Conservation (phyloP, 352 stramenopile genomes). For the Aphanomyces cochlioides region DNA sequence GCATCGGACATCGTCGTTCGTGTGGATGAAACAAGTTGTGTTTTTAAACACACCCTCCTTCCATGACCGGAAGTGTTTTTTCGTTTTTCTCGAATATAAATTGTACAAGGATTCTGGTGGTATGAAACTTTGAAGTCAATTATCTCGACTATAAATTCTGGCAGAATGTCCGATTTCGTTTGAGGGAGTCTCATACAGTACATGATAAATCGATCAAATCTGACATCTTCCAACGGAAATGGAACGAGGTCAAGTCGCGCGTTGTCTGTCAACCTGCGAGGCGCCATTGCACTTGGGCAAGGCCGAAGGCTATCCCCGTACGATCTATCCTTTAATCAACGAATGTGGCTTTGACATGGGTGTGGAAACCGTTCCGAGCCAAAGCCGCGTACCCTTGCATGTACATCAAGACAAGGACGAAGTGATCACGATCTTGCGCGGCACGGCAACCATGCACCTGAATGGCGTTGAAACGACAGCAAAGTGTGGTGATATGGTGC, state of each 20-base stretch:
- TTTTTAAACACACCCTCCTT: too few species aligned
- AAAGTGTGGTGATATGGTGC: background rate
- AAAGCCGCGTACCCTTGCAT: background rate
- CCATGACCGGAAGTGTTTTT: too few species aligned
- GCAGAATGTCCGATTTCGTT: too few species aligned
- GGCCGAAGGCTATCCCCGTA: background rate
- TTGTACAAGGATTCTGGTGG: too few species aligned
- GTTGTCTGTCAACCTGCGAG: background rate
- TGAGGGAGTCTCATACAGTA: too few species aligned
- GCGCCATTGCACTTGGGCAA: background rate
- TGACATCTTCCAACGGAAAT: background rate
- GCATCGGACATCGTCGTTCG: too few species aligned
- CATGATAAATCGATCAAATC: background rate
- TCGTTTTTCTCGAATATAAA: too few species aligned
- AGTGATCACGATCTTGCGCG: constrained; percentile 2
- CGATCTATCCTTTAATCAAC: background rate
- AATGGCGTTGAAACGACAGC: background rate
- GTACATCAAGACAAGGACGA: constrained; percentile 2
- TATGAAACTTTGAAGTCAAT: too few species aligned
- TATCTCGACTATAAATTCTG: too few species aligned
- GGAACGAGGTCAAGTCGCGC: background rate
- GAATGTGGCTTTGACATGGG: constrained; percentile 15
- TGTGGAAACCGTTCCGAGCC: constrained; percentile 1
- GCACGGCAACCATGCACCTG: background rate
- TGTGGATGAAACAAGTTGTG: too few species aligned